Evolutionary conservation across 139 green algal species (phyloP).

Genomic region (Astrephomene gubernaculifera): DNA sequence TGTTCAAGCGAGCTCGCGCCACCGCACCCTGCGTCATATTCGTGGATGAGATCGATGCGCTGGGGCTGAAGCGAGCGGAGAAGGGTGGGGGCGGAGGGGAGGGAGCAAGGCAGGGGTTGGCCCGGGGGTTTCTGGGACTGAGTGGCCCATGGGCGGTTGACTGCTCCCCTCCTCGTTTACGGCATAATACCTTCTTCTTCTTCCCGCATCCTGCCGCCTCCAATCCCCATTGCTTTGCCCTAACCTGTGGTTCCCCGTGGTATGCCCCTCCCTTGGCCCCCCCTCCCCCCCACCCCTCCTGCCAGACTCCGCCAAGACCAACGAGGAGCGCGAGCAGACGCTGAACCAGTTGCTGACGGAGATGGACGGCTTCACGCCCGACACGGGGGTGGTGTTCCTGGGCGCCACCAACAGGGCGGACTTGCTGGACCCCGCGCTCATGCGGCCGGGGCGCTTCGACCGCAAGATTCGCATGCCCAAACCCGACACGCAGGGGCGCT

Average conservation of each 20-base stretch:
- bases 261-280: background rate
- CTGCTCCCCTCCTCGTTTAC: too few relatives aligned
- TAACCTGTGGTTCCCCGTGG: background rate
- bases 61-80: slow-evolving; percentile 88
- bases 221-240: background rate
- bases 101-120: background rate
- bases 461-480: slow-evolving; percentile 85
- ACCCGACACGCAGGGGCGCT: slow-evolving; percentile 79
- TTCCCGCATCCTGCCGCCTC: background rate
- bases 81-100: slow-evolving; percentile 57
- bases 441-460: slow-evolving; percentile 96
- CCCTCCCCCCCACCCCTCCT: background rate
- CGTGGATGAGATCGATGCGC: slow-evolving; percentile 98
- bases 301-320: slow-evolving; percentile 50
- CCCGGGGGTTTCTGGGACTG: background rate
- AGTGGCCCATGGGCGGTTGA: too few relatives aligned
- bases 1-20: slow-evolving; percentile 94
- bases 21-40: slow-evolving; percentile 96
- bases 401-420: slow-evolving; percentile 94
- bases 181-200: too few relatives aligned
- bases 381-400: slow-evolving; percentile 96
- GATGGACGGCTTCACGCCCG: slow-evolving; percentile 98
- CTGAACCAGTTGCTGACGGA: slow-evolving; percentile 98
- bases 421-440: slow-evolving; percentile 90
- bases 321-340: slow-evolving; percentile 86